These are phyloP conservation scores for Rubroboletus pulcherrimus DNA, from an alignment of 768 basidiomycete genomes.

Conservation along the genomic window DNA sequence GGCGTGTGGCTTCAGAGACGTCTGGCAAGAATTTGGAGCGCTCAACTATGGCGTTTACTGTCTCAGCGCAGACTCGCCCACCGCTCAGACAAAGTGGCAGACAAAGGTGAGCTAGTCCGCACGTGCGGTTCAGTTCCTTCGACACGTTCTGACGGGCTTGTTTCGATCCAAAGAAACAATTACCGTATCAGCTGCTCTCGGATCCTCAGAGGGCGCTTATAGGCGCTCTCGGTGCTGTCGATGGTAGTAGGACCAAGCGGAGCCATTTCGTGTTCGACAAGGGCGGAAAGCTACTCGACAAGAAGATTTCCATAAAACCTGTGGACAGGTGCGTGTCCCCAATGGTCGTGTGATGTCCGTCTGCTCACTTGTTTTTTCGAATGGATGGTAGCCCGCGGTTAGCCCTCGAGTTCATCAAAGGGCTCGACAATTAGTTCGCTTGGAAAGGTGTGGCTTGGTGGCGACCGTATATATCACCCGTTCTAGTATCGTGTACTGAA, in stretches of 20 bases:
- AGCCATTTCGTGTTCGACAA: conserved; percentile 93
- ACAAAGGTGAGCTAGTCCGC: conserved; percentile 54
- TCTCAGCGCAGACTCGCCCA: conserved; percentile 72
- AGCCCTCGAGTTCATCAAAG: conserved; percentile 69
- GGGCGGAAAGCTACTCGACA: conserved; percentile 85
- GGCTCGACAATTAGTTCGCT: conserved; percentile 11
- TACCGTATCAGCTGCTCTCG: conserved; percentile 84
- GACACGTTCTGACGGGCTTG: conserved; percentile 1
- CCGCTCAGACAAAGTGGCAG: conserved; percentile 81
- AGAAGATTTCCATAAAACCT: conserved; percentile 82
- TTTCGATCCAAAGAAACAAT: conserved; percentile 55
- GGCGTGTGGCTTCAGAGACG: conserved; percentile 89
- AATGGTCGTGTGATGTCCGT: neutral
- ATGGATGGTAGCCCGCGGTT: conserved; percentile 47
- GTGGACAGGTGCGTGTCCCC: conserved; percentile 59
- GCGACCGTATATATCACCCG: conserved; percentile 4
- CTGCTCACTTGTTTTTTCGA: neutral
- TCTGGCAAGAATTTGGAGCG: conserved; percentile 69
- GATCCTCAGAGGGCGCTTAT: conserved; percentile 85
- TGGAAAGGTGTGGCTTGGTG: neutral
- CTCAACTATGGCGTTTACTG: conserved; percentile 73
- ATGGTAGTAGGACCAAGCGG: conserved; percentile 79
- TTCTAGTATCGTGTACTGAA: conserved; percentile 9
- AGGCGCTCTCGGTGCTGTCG: conserved; percentile 74
- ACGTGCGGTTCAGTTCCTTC: neutral